Evolutionary conservation across 495 filamentous ascomycete species (phyloP), one percentile per base, ranked within the genome.

Genomic region (Hypomontagnella submonticulosa): DNA sequence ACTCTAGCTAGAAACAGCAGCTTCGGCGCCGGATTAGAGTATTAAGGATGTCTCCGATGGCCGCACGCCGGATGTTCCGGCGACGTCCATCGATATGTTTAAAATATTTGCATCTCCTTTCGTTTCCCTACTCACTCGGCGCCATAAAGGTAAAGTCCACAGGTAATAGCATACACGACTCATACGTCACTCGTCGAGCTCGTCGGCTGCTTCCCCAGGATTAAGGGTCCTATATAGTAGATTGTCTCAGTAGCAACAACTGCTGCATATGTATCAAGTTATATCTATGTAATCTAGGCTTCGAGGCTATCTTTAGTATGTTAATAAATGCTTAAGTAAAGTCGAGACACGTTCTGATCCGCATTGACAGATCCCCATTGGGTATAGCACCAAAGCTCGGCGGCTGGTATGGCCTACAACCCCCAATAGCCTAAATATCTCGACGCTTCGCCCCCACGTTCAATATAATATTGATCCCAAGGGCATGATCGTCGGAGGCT

Each of bases 1-100:
- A 76, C 77, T 4, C 37, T 77, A 56, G 79, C 76, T 38, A 73
- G 80, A 57, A 81, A 77, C 56, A 76, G 74, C 70, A 82, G 80
- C 52, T 81, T 79, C 53, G 75, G 78, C 38, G 76, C 69, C n/a
- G 72, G 80, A 2, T 57, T 75, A 13, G 80, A 82, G 67, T 82
- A 82, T 54, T 81, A 44, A 71, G 36, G 15, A 60, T 51, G 41
- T 19, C 15, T 58, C 46, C 51, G 58, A 36, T 54, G 41, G 46
- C 38, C 47, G 8, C 15, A 37, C 20, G n/a, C 55, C 37, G 19
- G 18, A 30, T 44, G 19, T 10, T 20, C 43, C 19, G 32, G 16
- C 20, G n/a, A 36, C 47, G 18, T 34, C 23, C 15, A 46, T 41
- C 19, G 30, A 43, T 12, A 30, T 49, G 27, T 36, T 63, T 53